Evolutionary conservation across 352 stramenopile species (phyloP).

Genomic region (Thalassiosira ordinaria): DNA sequence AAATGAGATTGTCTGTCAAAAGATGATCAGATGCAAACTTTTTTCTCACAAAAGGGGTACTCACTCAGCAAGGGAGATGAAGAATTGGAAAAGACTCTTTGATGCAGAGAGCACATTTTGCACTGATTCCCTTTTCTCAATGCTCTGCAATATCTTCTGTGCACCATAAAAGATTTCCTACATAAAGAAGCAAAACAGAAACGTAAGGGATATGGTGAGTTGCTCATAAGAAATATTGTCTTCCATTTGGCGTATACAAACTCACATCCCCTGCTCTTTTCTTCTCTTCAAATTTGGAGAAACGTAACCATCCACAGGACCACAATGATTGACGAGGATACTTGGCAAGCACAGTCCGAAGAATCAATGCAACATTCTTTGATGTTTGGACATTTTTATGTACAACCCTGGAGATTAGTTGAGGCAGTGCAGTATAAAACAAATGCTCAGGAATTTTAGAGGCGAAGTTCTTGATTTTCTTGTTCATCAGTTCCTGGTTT

Average conservation of each 20-base stretch:
- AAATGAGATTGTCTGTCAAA: too few relatives aligned
- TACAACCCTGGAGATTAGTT: conserved; percentile 94
- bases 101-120: conserved; percentile 89
- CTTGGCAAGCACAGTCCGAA: conserved; percentile 91
- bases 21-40: too few relatives aligned
- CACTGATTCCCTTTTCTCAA: conserved; percentile 76
- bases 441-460: conserved; percentile 88
- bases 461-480: conserved; percentile 54
- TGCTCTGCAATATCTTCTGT: conserved; percentile 69
- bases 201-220: neutral
- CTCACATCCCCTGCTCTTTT: conserved; percentile 70
- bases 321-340: conserved; percentile 98
- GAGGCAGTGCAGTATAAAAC: conserved; percentile 97
- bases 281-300: conserved; percentile 88
- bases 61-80: conserved; percentile 93
- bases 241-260: neutral
- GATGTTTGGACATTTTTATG: conserved; percentile 75
- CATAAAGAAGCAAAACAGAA: neutral
- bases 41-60: too few relatives aligned
- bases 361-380: conserved; percentile 92
- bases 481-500: conserved; percentile 59
- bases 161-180: conserved; percentile 85
- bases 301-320: conserved; percentile 93
- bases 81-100: conserved; percentile 91
- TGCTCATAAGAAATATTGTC: neutral